phyloP scores from a whole-genome alignment of 176 grass and related monocot species.

The Oryza punctata region DNA sequence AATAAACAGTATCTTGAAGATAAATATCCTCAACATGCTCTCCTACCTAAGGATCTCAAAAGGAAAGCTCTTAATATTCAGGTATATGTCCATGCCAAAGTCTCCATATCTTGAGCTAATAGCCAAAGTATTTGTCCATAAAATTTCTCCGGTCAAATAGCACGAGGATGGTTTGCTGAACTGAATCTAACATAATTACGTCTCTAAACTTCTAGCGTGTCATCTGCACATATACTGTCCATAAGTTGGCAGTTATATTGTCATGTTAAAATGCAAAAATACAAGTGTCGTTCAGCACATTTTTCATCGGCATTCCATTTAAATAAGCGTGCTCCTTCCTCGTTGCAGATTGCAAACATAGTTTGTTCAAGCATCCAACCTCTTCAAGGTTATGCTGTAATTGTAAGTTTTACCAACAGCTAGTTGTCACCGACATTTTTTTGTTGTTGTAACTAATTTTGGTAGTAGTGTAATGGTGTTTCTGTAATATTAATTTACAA shows the following conservation, averaged over 20 bases:
- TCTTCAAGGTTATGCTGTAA: constrained; percentile 54
- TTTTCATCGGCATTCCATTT: constrained; percentile 16
- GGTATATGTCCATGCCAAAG: constrained; percentile 41
- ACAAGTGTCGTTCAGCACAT: background rate
- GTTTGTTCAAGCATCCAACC: constrained; percentile 91
- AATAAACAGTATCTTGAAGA: constrained; percentile 82
- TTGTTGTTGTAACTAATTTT: background rate
- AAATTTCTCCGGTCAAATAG: background rate
- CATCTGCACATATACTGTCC: constrained; percentile 1
- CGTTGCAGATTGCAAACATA: constrained; percentile 70
- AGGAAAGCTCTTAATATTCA: constrained; percentile 87
- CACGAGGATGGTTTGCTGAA: background rate
- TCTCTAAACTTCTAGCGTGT: background rate
- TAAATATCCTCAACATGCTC: constrained; percentile 77
- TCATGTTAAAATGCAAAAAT: background rate
- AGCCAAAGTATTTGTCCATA: background rate
- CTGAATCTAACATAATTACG: background rate
- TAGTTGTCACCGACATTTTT: background rate
- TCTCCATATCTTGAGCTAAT: constrained; percentile 4
- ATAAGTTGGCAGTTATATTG: background rate
- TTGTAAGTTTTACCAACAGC: constrained; percentile 48
- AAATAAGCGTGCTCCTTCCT: background rate
- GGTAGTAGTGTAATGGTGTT: background rate
- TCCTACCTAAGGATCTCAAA: constrained; percentile 75
- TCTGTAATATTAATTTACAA: constrained; percentile 3